phyloP scores from a whole-genome alignment of 108 stramenopile species.

The Skeletonema costatum region DNA sequence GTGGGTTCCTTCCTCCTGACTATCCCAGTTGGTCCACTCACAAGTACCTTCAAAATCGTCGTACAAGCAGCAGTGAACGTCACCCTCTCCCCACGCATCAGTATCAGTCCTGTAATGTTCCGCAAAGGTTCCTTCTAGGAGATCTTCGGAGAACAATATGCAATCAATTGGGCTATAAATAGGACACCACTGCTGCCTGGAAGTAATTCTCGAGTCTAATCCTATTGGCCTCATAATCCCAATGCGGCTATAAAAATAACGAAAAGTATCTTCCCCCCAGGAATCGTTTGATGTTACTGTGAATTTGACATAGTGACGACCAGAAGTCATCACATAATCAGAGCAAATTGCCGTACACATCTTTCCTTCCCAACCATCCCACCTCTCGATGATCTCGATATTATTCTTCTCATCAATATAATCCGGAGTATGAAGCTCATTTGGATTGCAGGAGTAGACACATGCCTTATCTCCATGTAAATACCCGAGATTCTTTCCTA shows the following conservation, averaged over 20 bases:
- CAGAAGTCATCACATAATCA: slow-evolving; percentile 1
- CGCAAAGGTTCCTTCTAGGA: neutral
- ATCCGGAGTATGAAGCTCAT: neutral
- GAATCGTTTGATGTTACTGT: neutral
- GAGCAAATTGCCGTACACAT: neutral
- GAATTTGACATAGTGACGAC: neutral
- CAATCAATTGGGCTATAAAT: neutral
- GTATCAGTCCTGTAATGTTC: neutral
- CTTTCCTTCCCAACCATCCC: neutral
- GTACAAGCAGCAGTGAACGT: neutral
- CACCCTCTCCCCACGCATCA: neutral
- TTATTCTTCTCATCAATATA: neutral
- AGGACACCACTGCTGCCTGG: neutral
- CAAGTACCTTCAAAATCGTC: neutral
- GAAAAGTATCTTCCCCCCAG: neutral
- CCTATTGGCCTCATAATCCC: slow-evolving; percentile 3
- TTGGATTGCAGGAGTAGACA: neutral
- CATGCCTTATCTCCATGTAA: neutral
- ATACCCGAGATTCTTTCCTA: neutral
- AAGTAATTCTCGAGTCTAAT: neutral
- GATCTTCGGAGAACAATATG: neutral
- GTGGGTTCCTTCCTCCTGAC: neutral
- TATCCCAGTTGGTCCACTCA: neutral
- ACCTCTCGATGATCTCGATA: neutral
- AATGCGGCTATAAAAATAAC: neutral